Evolutionary conservation across 345 rosid genomes (phyloP), one percentile per base, ranked within the genome.

Genomic region (Linum trigynum): DNA sequence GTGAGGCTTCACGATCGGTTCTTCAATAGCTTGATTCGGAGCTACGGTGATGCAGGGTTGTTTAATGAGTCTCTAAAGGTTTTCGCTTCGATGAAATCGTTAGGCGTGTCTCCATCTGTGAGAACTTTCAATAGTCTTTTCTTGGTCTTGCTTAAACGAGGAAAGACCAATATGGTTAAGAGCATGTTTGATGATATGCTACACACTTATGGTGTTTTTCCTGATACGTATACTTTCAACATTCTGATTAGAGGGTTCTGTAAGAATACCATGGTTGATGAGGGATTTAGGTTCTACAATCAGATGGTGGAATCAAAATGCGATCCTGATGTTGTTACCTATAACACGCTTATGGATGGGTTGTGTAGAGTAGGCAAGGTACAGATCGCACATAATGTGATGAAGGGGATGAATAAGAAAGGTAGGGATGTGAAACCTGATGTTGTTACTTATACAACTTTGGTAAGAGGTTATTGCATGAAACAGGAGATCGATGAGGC

Each of bases 281-380:
- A 86, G 50, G 92, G 85, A 69, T 91, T 88, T 69, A 61, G 80
- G 63, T 42, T 76, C 70, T 88, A 86, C 32, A 79, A 82, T 69
- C 82, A 82, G 65, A 88, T 91, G 94, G 77, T 80, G 8, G 57
- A 58, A 43, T 80, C 70, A 63, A 64, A 78, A 4, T 85, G 90
- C 73, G 78, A 74, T 39, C 96, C 96, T 32, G 92, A 86, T 57
- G 70, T 82, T 61, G 77, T 89, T 61, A 83, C 96, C 0, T 91
- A 86, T 75, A 91, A 86, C 77, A 81, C 89, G 7, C 81, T 91
- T 73, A 85, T 89, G 12, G 92, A 91, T 75, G 98, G 96, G 9
- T 70, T 91, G 76, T 89, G 96, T 62, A 73, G 90, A 71, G 84
- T 68, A 40, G 96, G 96, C n/a, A 91, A 91, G 69, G 86, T 89